Evolutionary conservation across 805 yeast species (phyloP).

Genomic region (Yarrowia porcina): DNA sequence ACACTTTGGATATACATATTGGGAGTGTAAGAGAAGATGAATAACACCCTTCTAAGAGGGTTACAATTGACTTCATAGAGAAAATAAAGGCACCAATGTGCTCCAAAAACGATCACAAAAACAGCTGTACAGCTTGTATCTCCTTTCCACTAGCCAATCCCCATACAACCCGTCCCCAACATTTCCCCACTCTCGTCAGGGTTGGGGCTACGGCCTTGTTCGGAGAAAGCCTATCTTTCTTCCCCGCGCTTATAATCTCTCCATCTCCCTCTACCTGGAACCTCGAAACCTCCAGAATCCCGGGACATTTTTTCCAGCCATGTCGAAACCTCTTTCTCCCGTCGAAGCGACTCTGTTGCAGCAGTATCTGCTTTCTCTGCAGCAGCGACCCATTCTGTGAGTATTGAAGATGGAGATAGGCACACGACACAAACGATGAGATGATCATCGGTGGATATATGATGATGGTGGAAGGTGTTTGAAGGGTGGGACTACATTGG

Average conservation of each 20-base stretch:
- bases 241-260: slow-evolving; percentile 24
- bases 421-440: background rate
- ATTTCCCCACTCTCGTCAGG: slow-evolving; percentile 19
- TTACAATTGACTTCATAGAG: no score
- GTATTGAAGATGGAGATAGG: background rate
- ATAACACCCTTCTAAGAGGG: no score
- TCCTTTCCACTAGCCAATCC: background rate
- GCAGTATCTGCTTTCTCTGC: slow-evolving; percentile 34
- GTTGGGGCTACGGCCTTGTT: slow-evolving; percentile 13
- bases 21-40: no score
- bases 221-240: slow-evolving; percentile 14
- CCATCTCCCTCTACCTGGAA: background rate
- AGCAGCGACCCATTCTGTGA: slow-evolving; percentile 36
- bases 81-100: no score
- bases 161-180: background rate
- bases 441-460: no score
- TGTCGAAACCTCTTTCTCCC: slow-evolving; percentile 23
- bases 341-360: slow-evolving; percentile 28
- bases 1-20: no score
- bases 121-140: no score
- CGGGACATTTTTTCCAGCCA: background rate
- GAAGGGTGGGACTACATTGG: no score
- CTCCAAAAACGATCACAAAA: no score
- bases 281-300: background rate
- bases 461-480: no score